phyloP scores from a whole-genome alignment of 2,329 filamentous ascomycete genomes.

The Stemphylium lycopersici region DNA sequence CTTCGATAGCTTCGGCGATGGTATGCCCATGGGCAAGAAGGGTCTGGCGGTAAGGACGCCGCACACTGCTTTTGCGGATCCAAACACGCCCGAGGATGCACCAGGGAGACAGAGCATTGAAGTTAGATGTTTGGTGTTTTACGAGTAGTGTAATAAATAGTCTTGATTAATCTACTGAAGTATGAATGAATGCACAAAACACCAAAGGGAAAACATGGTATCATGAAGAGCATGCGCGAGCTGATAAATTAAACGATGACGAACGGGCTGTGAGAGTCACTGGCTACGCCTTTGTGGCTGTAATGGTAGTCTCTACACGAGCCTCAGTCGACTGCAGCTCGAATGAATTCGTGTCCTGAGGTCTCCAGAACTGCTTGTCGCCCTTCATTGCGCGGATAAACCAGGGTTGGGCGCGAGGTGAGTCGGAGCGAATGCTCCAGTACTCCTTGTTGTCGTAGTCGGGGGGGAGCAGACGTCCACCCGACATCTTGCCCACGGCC shows the following conservation, averaged over 20 bases:
- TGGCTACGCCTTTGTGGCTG: conserved; percentile 11
- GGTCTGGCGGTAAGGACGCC: conserved; percentile 58
- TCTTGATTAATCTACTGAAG: background rate
- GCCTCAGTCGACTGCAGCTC: conserved; percentile 28
- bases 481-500: conserved; percentile 24
- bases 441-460: conserved; percentile 39
- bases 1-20: conserved; percentile 54
- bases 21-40: conserved; percentile 47
- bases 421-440: conserved; percentile 35
- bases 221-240: background rate
- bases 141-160: conserved; percentile 48
- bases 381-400: conserved; percentile 33
- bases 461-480: conserved; percentile 28
- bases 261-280: no score
- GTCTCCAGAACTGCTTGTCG: conserved; percentile 33
- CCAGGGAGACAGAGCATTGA: conserved; percentile 67
- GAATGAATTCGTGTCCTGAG: conserved; percentile 26
- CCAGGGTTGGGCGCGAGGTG: conserved; percentile 33
- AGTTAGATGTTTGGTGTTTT: conserved; percentile 68
- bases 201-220: background rate
- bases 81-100: conserved; percentile 58
- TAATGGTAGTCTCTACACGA: background rate
- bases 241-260: no score
- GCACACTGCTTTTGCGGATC: conserved; percentile 70
- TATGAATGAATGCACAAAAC: background rate